Evolutionary conservation across 2,329 filamentous ascomycete genomes (phyloP).

Genomic region (Fonsecaea pugnacius): DNA sequence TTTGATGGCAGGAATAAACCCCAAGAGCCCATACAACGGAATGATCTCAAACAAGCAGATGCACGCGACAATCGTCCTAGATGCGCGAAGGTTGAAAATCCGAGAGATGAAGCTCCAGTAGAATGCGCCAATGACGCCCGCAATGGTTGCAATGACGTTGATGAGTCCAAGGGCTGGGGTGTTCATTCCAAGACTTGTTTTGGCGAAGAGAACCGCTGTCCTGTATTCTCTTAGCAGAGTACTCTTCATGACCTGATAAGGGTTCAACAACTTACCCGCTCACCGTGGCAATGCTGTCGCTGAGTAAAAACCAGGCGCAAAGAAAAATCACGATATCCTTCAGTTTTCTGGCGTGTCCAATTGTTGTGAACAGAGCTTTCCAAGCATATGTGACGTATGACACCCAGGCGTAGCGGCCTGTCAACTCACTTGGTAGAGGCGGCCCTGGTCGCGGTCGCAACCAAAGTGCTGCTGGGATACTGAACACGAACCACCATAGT

Average conservation of each 20-base stretch:
- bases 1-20: constrained; percentile 80
- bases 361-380: constrained; percentile 80
- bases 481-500: constrained; percentile 90
- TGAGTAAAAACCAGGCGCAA: constrained; percentile 89
- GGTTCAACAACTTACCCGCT: constrained; percentile 59
- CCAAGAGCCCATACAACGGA: constrained; percentile 85
- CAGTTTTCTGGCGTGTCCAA: constrained; percentile 72
- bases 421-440: constrained; percentile 61
- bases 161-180: constrained; percentile 87
- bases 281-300: constrained; percentile 91
- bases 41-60: constrained; percentile 90
- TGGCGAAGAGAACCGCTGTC: constrained; percentile 95
- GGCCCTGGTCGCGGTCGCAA: constrained; percentile 86
- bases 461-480: constrained; percentile 84
- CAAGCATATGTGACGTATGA: constrained; percentile 82
- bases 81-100: constrained; percentile 70
- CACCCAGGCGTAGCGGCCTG: constrained; percentile 58
- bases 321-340: constrained; percentile 85
- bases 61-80: constrained; percentile 89
- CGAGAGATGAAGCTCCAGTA: constrained; percentile 82
- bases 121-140: constrained; percentile 85
- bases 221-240: constrained; percentile 19
- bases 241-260: neutral
- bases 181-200: constrained; percentile 88
- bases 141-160: constrained; percentile 85